Evolutionary conservation across 306 rosid species (phyloP), one percentile per base, ranked within the genome.

Genomic region (Dicorynia guianensis): DNA sequence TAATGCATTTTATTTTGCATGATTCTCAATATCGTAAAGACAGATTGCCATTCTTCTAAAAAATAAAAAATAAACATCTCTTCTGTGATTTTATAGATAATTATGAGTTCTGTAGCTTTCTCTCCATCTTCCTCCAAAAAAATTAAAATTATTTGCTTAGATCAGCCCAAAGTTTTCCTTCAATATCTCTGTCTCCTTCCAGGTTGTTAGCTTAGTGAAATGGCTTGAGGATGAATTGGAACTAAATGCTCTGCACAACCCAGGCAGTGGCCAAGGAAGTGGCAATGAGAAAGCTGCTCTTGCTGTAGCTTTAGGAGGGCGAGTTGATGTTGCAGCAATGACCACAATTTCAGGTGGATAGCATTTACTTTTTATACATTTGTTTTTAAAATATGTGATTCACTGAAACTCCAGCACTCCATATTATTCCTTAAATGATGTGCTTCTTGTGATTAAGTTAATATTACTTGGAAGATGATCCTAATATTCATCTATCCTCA

Each of bases 171-270:
- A 63, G 34, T 49, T 73, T 74, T 76, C 71, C 36, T 72, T 78
- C 38, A 53, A 17, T 54, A n/a, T 68, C 61, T 25, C 30, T 72
- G 36, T 76, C 71, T 69, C 83, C 78, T 20, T 54, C 43, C 74
- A 95, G 99, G 97, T 95, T 83, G 99, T 92, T 77, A 95, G 99
- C 85, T 90, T 97, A 1, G 99, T 95, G 68, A 95, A 95, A 85
- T 95, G 99, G 99, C 97, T 95, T 38, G 99, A 95, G 88, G 99
- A 95, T 69, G 99, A 95, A 83, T 79, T 95, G 81, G 99, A 95
- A 79, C 87, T 95, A 81, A 92, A 92, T 86, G 99, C 99, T 67
- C 96, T 95, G 72, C 97, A 92, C 92, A 92, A 90, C 69, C 97
- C 99, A 11, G 95, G 94, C 13, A 92, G 98, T 76, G 80, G 96